Evolutionary conservation across 805 yeast species (phyloP).

Genomic region (Saccharomycopsis babjevae): DNA sequence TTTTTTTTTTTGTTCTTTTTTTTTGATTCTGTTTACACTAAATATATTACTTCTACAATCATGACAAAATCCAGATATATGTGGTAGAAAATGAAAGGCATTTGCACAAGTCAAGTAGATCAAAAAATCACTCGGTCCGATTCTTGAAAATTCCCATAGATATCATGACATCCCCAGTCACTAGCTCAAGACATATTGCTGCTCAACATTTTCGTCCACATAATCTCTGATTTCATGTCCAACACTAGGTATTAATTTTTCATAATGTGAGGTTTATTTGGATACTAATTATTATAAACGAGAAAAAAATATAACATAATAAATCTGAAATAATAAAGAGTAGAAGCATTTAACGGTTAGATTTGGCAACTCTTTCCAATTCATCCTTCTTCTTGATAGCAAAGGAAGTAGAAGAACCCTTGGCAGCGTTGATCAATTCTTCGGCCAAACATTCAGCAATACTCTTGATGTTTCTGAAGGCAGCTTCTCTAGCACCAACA

Average conservation of each 20-base stretch:
- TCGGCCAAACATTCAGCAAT: constrained; percentile 99
- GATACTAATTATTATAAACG: constrained; percentile 1
- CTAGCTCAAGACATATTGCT: not conserved
- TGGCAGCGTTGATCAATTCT: constrained; percentile 99
- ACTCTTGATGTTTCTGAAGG: constrained; percentile 99
- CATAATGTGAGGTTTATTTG: constrained; percentile 1
- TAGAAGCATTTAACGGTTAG: constrained; percentile 80
- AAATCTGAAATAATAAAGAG: not conserved
- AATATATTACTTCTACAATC: too few species aligned
- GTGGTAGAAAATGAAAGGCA: too few species aligned
- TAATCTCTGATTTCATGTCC: not conserved
- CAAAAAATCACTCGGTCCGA: too few species aligned
- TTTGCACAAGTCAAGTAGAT: too few species aligned
- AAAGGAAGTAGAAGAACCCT: constrained; percentile 99
- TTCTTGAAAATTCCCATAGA: too few species aligned
- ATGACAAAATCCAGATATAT: too few species aligned
- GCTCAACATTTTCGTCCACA: not conserved
- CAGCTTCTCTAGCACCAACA: constrained; percentile 99
- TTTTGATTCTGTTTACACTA: too few species aligned
- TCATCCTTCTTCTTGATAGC: constrained; percentile 99
- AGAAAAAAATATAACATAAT: constrained; percentile 1
- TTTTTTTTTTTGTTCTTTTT: too few species aligned
- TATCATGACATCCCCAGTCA: too few species aligned
- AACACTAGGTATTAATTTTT: not conserved
- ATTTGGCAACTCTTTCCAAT: constrained; percentile 99